A percentile compares a stretch with the other conserved stretches of the same genome.
Evolutionary conservation across 2,329 filamentous ascomycete species (phyloP).

Genomic region (Nemania serpens): DNA sequence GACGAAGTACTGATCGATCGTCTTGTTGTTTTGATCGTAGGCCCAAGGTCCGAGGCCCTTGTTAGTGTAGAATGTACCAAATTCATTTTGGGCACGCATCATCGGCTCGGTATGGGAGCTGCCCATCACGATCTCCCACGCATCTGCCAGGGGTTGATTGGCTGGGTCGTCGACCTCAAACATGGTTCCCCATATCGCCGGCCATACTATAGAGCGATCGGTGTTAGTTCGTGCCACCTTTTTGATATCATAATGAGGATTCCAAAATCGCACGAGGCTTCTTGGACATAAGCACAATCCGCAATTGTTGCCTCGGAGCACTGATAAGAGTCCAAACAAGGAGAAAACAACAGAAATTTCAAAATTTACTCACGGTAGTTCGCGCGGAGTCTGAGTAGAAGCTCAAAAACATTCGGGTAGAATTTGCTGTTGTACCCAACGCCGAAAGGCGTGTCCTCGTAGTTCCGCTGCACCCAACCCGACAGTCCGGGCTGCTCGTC

Average conservation of each 20-base stretch:
- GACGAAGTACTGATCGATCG: slow-evolving; percentile 69
- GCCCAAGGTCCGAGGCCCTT: slow-evolving; percentile 62
- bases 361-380: slow-evolving; percentile 57
- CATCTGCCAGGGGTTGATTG: slow-evolving; percentile 71
- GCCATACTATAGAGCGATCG: slow-evolving; percentile 57
- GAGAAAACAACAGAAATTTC: too few species aligned
- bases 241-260: too few species aligned
- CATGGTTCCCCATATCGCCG: slow-evolving; percentile 71
- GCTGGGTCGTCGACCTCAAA: slow-evolving; percentile 72
- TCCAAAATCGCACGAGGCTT: too few species aligned
- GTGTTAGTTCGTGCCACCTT: too few species aligned
- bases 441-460: slow-evolving; percentile 50
- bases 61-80: slow-evolving; percentile 52
- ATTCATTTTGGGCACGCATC: slow-evolving; percentile 64
- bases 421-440: slow-evolving; percentile 63
- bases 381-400: slow-evolving; percentile 69
- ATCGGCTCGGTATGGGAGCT: slow-evolving; percentile 77
- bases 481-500: slow-evolving; percentile 71
- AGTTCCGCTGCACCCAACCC: slow-evolving; percentile 61
- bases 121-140: slow-evolving; percentile 75
- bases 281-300: too few species aligned
- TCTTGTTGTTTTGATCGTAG: slow-evolving; percentile 71
- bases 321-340: too few species aligned
- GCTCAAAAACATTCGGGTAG: slow-evolving; percentile 71
- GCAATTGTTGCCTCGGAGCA: too few species aligned